phyloP scores from a whole-genome alignment of 176 grass and related monocot species.

The Rhynchospora tenuis region DNA sequence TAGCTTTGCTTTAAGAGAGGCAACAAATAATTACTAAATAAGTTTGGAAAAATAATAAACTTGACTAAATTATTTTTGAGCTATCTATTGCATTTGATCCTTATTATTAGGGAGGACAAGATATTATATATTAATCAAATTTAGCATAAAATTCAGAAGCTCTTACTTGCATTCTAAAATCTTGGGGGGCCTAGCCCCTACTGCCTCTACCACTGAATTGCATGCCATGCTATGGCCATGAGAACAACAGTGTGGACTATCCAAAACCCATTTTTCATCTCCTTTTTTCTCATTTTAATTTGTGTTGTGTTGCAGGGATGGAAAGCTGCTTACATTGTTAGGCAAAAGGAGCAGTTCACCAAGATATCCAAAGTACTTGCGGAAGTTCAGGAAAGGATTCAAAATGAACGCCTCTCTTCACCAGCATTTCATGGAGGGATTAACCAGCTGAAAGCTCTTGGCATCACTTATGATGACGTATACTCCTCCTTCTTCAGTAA shows the following conservation, averaged over 20 bases:
- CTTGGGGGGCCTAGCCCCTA: too few relatives aligned
- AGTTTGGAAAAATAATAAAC: too few relatives aligned
- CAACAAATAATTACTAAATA: too few relatives aligned
- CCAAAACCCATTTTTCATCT: not conserved
- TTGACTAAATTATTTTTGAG: too few relatives aligned
- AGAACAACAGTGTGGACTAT: not conserved
- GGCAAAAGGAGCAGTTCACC: not conserved
- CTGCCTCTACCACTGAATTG: too few relatives aligned
- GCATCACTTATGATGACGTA: not conserved
- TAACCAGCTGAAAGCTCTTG: not conserved
- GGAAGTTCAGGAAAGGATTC: not conserved
- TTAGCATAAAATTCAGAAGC: too few relatives aligned
- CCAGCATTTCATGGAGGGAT: not conserved
- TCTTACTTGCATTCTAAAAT: too few relatives aligned
- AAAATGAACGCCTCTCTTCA: not conserved
- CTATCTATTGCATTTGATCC: too few relatives aligned
- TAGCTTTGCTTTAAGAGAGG: too few relatives aligned
- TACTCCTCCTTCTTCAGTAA: conserved; percentile 11
- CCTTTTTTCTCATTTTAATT: not conserved
- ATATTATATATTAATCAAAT: too few relatives aligned
- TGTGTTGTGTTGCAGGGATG: not conserved
- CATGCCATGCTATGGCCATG: not conserved
- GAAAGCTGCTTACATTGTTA: not conserved
- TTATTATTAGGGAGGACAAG: too few relatives aligned
- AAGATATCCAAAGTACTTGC: not conserved